A percentile compares a stretch with the other conserved stretches of the same genome.
phyloP scores from a whole-genome alignment of 2,329 filamentous ascomycete genomes.

The Ophiostoma ips region DNA sequence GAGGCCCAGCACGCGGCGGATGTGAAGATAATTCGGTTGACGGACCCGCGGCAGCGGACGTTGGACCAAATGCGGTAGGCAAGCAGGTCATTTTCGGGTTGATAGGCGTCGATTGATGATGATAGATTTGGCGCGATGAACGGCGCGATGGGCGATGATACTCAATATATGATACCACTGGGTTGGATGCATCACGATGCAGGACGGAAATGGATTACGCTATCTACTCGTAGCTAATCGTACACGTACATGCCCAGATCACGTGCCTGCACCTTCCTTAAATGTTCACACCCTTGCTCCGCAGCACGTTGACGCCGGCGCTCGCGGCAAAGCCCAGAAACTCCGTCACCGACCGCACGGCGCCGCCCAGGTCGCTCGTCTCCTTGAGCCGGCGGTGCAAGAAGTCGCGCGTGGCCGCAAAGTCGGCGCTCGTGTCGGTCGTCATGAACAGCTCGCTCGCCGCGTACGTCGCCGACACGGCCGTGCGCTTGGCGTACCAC shows the following conservation, averaged over 20 bases:
- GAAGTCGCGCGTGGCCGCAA: constrained; percentile 65
- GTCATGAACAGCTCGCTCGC: constrained; percentile 88
- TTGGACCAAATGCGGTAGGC: constrained; percentile 16
- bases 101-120: no score
- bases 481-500: constrained; percentile 64
- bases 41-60: constrained; percentile 43
- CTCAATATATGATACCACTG: no score
- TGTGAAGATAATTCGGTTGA: constrained; percentile 63
- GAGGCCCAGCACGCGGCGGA: constrained; percentile 46
- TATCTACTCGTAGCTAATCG: background rate
- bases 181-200: no score
- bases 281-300: constrained; percentile 78
- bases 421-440: constrained; percentile 61
- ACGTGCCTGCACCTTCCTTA: constrained; percentile 26
- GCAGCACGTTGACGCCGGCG: constrained; percentile 64
- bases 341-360: constrained; percentile 50
- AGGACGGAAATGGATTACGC: background rate
- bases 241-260: background rate
- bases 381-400: constrained; percentile 63
- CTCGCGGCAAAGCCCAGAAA: constrained; percentile 74
- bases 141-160: no score
- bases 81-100: background rate
- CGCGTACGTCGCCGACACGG: constrained; percentile 46
- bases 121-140: no score
- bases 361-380: constrained; percentile 45